Conservation (phyloP, 768 basidiomycete species). For the Lentinula aciculospora region DNA sequence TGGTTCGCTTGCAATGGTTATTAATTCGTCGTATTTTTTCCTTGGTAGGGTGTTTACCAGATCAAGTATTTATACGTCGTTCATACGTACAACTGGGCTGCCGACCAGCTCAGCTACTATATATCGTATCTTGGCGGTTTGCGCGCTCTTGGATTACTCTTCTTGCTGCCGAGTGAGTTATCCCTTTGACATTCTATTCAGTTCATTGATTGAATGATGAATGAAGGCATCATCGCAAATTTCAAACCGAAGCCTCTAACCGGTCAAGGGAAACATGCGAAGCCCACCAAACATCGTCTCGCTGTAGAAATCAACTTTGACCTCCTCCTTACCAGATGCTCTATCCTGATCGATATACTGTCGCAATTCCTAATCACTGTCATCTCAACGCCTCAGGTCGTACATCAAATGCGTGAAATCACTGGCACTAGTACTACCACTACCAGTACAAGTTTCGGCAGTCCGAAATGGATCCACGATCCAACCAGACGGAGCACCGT, state of each 20-base stretch:
- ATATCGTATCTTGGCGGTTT: constrained; percentile 61
- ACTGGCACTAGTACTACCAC: background rate
- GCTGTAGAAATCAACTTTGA: constrained; percentile 69
- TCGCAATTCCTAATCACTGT: constrained; percentile 57
- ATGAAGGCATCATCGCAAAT: constrained; percentile 48
- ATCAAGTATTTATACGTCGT: constrained; percentile 80
- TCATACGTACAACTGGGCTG: constrained; percentile 67
- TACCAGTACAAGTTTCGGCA: background rate
- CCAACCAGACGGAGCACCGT: constrained; percentile 26
- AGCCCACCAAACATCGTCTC: constrained; percentile 48
- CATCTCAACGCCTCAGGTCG: constrained; percentile 38
- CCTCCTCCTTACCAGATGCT: constrained; percentile 51
- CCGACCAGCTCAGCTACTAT: constrained; percentile 71
- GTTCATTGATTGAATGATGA: background rate
- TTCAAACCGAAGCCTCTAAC: constrained; percentile 43
- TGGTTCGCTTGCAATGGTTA: too few species aligned
- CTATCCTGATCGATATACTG: constrained; percentile 59
- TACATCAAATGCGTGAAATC: constrained; percentile 14
- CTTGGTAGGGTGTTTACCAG: constrained; percentile 60
- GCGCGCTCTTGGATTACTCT: constrained; percentile 56
- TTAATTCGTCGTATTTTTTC: background rate
- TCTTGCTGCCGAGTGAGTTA: constrained; percentile 34
- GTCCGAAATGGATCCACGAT: background rate
- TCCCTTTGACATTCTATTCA: background rate
- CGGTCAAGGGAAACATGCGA: constrained; percentile 23